These are phyloP conservation scores for Apiospora marii DNA, from an alignment of 2,329 filamentous ascomycete genomes.

Conservation along the genomic window DNA sequence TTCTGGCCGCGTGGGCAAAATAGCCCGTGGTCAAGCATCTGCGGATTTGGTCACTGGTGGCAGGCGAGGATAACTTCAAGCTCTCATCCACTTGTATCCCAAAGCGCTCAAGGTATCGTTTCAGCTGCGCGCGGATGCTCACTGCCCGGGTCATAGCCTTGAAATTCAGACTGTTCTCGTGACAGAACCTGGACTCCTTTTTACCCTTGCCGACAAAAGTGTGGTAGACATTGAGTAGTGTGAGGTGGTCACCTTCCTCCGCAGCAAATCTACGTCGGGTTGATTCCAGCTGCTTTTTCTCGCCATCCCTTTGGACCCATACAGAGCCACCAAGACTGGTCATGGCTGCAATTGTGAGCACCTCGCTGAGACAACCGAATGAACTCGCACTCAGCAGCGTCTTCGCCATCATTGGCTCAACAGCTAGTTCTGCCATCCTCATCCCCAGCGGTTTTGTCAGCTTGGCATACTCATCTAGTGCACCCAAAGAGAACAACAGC, in stretches of 20 bases:
- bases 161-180: constrained; percentile 86
- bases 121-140: constrained; percentile 85
- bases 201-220: constrained; percentile 84
- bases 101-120: constrained; percentile 86
- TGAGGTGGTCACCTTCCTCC: constrained; percentile 93
- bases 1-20: constrained; percentile 91
- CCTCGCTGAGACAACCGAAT: constrained; percentile 83
- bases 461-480: constrained; percentile 88
- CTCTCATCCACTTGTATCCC: constrained; percentile 74
- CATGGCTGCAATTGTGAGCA: constrained; percentile 94
- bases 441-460: constrained; percentile 87
- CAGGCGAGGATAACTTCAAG: constrained; percentile 49
- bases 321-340: constrained; percentile 82
- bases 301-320: constrained; percentile 82
- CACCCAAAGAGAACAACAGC: constrained; percentile 84
- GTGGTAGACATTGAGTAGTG: constrained; percentile 91
- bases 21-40: constrained; percentile 89
- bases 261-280: constrained; percentile 84
- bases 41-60: constrained; percentile 75
- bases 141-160: constrained; percentile 83
- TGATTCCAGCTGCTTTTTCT: constrained; percentile 77
- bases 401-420: constrained; percentile 96
- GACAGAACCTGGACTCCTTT: constrained; percentile 86
- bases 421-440: constrained; percentile 90
- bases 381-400: constrained; percentile 77